Percentiles rank a stretch among this genome's conserved stretches.
Conservation (phyloP, 805 yeast species). For the Zygosaccharomyces gambellarensis region DNA sequence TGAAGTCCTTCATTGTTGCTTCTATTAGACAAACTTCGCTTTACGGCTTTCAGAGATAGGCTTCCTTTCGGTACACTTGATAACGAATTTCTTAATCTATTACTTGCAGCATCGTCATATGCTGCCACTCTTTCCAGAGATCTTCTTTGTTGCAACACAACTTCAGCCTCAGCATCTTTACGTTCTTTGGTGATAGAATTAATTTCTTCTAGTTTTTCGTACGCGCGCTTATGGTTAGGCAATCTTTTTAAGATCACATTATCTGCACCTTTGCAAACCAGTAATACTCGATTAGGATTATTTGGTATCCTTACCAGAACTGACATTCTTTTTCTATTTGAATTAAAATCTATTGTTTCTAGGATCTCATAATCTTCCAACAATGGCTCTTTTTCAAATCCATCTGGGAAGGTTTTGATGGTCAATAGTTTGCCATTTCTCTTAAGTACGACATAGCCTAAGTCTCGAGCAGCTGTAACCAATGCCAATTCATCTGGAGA, state of each 20-base stretch:
- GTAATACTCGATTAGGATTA: slow-evolving; percentile 50
- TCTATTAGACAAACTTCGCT: slow-evolving; percentile 28
- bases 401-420: slow-evolving; percentile 76
- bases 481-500: slow-evolving; percentile 96
- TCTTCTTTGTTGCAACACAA: slow-evolving; percentile 54
- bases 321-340: slow-evolving; percentile 91
- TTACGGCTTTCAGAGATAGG: slow-evolving; percentile 30
- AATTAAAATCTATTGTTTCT: slow-evolving; percentile 80
- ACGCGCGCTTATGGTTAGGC: slow-evolving; percentile 53
- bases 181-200: slow-evolving; percentile 54
- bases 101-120: slow-evolving; percentile 26
- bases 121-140: slow-evolving; percentile 38
- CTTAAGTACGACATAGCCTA: slow-evolving; percentile 83
- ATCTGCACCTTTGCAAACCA: slow-evolving; percentile 95
- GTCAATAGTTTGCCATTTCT: slow-evolving; percentile 56
- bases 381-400: slow-evolving; percentile 60
- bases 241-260: slow-evolving; percentile 77
- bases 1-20: slow-evolving; percentile 25
- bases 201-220: slow-evolving; percentile 59
- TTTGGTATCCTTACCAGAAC: slow-evolving; percentile 75
- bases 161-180: slow-evolving; percentile 71
- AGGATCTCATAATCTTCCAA: slow-evolving; percentile 69
- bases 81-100: slow-evolving; percentile 33
- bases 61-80: slow-evolving; percentile 27
- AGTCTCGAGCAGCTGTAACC: slow-evolving; percentile 89